Base-by-base conservation (phyloP, 2,329 filamentous ascomycete genomes). In the Emmonsia crescens region DNA sequence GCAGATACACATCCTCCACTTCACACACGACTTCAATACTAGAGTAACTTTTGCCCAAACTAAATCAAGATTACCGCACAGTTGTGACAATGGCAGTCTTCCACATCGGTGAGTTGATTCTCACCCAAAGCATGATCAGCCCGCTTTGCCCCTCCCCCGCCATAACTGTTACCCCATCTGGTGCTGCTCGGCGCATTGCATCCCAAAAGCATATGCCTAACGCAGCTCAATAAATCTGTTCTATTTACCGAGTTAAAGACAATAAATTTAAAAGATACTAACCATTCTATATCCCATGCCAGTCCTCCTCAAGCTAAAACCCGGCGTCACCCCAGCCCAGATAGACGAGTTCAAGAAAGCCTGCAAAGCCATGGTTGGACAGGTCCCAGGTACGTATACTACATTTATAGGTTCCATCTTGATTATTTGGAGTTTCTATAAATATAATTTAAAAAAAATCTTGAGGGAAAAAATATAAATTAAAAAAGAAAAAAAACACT, bases 261-360 rank as follows among this genome's bases (percentile, higher is more conserved):
- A 48, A 12, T 24, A 29, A 33, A 10, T 21, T 33, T 14, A 52
- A 57, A 14, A 2, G 19, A 14, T 21, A 16, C 42, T 31, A 38
- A 42, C 2, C 31, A 56, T 2, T 52, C 29, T 49, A 9, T 16
- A 27, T 60, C 59, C 60, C 57, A 62, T 46, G 52, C 36, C 29
- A 77, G 76, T 78, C 21, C 71, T 79, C 57, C 76, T 78, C 71
- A 73, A 73, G 65, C 71, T 78, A 48, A 78, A 78, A 65, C 70
- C 69, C 36, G 70, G 70, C 48, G 72, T 76, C 12, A 72, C 72
- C 0, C 64, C 68, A 14, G 67, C 68, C 6, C 71, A 75, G 63
- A 27, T 78, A 3, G 60, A 69, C 14, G 65, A 67, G 40, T 78
- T 73, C 70, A 64, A 64, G 1, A 60, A 68, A 6, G 65, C 64